Evolutionary conservation across 2,329 filamentous ascomycete species (phyloP).

Genomic region (Aspergillus sp.): DNA sequence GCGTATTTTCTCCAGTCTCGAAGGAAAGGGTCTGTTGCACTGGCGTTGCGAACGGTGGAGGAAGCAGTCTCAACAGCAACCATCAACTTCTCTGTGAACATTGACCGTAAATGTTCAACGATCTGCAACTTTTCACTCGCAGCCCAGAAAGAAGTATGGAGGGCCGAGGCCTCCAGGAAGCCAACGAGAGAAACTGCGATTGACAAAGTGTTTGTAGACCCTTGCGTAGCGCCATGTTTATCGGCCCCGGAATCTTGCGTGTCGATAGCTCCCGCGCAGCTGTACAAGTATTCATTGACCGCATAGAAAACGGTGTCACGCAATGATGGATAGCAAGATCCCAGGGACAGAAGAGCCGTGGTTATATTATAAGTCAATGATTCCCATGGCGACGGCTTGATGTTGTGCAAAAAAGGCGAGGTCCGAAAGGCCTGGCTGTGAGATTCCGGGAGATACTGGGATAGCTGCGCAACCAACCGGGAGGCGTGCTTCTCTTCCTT

Average conservation of each 20-base stretch:
- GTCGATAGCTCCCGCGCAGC: slow-evolving; percentile 57
- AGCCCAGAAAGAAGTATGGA: slow-evolving; percentile 73
- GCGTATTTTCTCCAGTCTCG: slow-evolving; percentile 84
- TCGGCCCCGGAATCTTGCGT: slow-evolving; percentile 47
- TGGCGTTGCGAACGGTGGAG: slow-evolving; percentile 78
- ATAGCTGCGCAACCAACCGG: slow-evolving; percentile 68
- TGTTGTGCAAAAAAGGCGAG: slow-evolving; percentile 72
- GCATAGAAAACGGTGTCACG: slow-evolving; percentile 58
- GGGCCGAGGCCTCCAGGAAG: slow-evolving; percentile 74
- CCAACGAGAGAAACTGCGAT: slow-evolving; percentile 80
- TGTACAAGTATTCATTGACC: slow-evolving; percentile 63
- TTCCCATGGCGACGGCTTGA: slow-evolving; percentile 86
- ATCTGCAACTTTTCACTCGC: slow-evolving; percentile 64
- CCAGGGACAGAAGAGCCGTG: slow-evolving; percentile 71
- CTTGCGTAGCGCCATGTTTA: slow-evolving; percentile 36
- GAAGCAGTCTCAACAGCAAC: slow-evolving; percentile 81
- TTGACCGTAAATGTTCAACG: slow-evolving; percentile 60
- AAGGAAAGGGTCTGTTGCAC: slow-evolving; percentile 54
- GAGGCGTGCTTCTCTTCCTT: slow-evolving; percentile 63
- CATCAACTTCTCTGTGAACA: slow-evolving; percentile 78
- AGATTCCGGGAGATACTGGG: slow-evolving; percentile 77
- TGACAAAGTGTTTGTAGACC: slow-evolving; percentile 62
- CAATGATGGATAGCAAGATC: slow-evolving; percentile 61
- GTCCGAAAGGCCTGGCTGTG: slow-evolving; percentile 68
- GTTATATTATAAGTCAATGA: slow-evolving; percentile 70